Evolutionary conservation across 2,329 filamentous ascomycete species (phyloP).

Genomic region (Cordyceps militaris): DNA sequence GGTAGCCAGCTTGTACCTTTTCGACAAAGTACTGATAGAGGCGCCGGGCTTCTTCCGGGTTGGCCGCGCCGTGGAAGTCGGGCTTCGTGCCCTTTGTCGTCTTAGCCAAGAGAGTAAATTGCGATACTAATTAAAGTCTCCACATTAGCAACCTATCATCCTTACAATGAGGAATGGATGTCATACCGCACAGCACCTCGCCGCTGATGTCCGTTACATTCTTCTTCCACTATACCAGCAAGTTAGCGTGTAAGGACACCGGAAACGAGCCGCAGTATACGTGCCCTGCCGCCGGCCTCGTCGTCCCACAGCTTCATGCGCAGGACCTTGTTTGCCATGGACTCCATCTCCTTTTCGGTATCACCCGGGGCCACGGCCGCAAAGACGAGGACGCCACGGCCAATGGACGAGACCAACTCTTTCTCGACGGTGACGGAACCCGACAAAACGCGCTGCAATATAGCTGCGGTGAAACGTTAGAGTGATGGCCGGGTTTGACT

Average conservation of each 20-base stretch:
- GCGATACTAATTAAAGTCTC: constrained; percentile 60
- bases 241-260: constrained; percentile 9
- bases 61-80: constrained; percentile 84
- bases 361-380: constrained; percentile 88
- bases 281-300: constrained; percentile 59
- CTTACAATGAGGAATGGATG: neutral
- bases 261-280: constrained; percentile 17
- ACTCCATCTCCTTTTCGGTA: constrained; percentile 79
- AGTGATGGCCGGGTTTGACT: neutral
- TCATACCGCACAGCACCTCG: constrained; percentile 84
- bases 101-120: constrained; percentile 87
- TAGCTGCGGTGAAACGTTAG: constrained; percentile 48
- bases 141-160: neutral
- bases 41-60: constrained; percentile 66
- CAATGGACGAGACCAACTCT: constrained; percentile 82
- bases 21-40: constrained; percentile 80
- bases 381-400: constrained; percentile 82
- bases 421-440: constrained; percentile 94
- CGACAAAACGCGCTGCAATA: constrained; percentile 88
- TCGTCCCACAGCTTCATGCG: constrained; percentile 92
- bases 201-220: constrained; percentile 83
- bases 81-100: constrained; percentile 97
- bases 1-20: constrained; percentile 67
- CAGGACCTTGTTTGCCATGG: constrained; percentile 75
- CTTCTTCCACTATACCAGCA: constrained; percentile 67